Conservation (phyloP, 495 filamentous ascomycete genomes). For the Parathielavia hyrcaniae region DNA sequence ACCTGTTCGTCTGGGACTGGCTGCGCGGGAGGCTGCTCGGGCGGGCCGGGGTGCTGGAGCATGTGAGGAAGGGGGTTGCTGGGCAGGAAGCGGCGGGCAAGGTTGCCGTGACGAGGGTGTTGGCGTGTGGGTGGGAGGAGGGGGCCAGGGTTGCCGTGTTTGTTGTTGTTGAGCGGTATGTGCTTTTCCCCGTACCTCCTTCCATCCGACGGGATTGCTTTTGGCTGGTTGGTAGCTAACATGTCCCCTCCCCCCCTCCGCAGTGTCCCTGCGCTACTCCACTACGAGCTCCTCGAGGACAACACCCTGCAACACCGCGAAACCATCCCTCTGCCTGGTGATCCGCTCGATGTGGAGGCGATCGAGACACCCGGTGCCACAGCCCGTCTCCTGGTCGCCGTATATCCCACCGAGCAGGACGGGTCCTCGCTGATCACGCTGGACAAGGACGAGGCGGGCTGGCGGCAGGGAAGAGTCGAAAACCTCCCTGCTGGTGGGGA, state of each 20-base stretch:
- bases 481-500: conserved; percentile 22
- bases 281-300: conserved; percentile 45
- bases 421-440: conserved; percentile 20
- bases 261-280: conserved; percentile 57
- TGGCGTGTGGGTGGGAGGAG: conserved; percentile 18
- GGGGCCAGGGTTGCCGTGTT: conserved; percentile 30
- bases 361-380: conserved; percentile 14
- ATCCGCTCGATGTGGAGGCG: conserved; percentile 52
- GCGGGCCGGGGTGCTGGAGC: conserved; percentile 45
- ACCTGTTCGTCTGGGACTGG: conserved; percentile 83
- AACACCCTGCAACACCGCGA: conserved; percentile 40
- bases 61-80: conserved; percentile 31
- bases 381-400: conserved; percentile 45
- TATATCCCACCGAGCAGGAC: conserved; percentile 42
- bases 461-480: conserved; percentile 1
- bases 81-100: conserved; percentile 33
- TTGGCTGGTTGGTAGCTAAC: too few species aligned
- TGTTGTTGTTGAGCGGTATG: conserved; percentile 63
- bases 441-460: conserved; percentile 15
- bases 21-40: conserved; percentile 45
- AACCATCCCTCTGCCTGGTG: conserved; percentile 50
- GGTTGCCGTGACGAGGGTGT: conserved; percentile 49
- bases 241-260: too few species aligned
- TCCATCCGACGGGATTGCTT: not conserved
- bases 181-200: not conserved